Evolutionary conservation across 768 basidiomycete genomes (phyloP), one percentile per base, ranked within the genome.

Genomic region (Boletus sp.): DNA sequence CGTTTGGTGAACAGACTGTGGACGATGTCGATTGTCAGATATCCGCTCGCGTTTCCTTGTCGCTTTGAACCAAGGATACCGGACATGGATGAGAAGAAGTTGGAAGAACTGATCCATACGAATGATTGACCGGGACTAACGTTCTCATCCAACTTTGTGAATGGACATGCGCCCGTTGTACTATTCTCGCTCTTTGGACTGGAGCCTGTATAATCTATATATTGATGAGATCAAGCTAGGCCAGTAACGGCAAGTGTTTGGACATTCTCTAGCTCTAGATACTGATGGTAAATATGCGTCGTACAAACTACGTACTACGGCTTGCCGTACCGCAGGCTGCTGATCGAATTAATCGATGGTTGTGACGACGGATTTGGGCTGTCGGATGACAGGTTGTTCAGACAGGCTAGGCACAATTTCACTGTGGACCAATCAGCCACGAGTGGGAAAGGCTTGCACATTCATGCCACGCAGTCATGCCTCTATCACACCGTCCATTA

Each of bases 271-370:
- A 45, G 51, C n/a, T 49, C 32, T 33, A 18, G 18, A 10, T 33
- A 33, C 42, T n/a, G n/a, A 14, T 49, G 17, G 17, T 29, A 20
- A 18, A 24, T 24, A 24, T 24, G 24, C 33, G 9, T 35, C 8
- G 7, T 11, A 24, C 20, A 11, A 20, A 10, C 18, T 11, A n/a
- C n/a, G 15, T 11, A 10, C 18, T 11, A n/a, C n/a, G 15, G 35
- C 14, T 30, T 14, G 35, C n/a, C 7, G 44, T 39, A 29, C 36
- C 18, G 40, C 50, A 2, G 37, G 8, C 33, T 33, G 49, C 15
- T 35, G 47, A 47, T 55, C 18, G 2, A 36, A 45, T 39, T 65
- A 52, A 67, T 66, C 64, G 66, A 65, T 64, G 65, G 57, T 56
- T 29, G 55, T 54, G 54, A 67, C 15, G 61, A 52, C 56, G 20